Evolutionary conservation across 1,284 basidiomycete genomes (phyloP).

Genomic region (Trametes versicolor): DNA sequence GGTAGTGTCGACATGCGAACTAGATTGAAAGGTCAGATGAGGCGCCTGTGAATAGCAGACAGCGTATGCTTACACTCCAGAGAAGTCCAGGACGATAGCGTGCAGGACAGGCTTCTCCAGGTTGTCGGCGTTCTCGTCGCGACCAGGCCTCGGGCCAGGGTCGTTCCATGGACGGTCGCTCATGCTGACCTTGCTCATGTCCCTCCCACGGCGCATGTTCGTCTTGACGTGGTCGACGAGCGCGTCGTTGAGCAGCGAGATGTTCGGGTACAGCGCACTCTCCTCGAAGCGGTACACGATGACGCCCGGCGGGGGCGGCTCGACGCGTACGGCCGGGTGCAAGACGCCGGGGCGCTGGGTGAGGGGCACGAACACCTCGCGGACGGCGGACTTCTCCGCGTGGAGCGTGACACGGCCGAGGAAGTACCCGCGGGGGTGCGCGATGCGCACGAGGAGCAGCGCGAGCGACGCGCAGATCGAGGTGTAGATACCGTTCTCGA

Average conservation of each 20-base stretch:
- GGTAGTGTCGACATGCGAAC: conserved; percentile 86
- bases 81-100: conserved; percentile 94
- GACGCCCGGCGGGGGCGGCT: conserved; percentile 86
- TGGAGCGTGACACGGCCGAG: conserved; percentile 76
- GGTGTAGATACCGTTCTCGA: conserved; percentile 96
- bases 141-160: conserved; percentile 72
- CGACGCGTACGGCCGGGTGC: conserved; percentile 79
- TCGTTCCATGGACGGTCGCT: conserved; percentile 97
- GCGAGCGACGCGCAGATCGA: conserved; percentile 85
- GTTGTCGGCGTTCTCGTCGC: conserved; percentile 62
- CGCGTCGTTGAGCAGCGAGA: conserved; percentile 78
- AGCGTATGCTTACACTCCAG: conserved; percentile 70
- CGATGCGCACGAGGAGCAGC: conserved; percentile 90
- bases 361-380: conserved; percentile 91
- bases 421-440: conserved; percentile 93
- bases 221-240: conserved; percentile 87
- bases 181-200: conserved; percentile 68
- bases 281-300: conserved; percentile 96
- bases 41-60: conserved; percentile 10
- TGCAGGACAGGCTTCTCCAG: conserved; percentile 74
- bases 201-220: conserved; percentile 80
- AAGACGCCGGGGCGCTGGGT: conserved; percentile 63
- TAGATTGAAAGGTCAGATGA: conserved; percentile 42
- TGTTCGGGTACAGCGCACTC: conserved; percentile 94
- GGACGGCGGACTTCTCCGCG: conserved; percentile 50